Base-by-base conservation (phyloP, 2,329 filamentous ascomycete species). In the Neonectria coccinea region DNA sequence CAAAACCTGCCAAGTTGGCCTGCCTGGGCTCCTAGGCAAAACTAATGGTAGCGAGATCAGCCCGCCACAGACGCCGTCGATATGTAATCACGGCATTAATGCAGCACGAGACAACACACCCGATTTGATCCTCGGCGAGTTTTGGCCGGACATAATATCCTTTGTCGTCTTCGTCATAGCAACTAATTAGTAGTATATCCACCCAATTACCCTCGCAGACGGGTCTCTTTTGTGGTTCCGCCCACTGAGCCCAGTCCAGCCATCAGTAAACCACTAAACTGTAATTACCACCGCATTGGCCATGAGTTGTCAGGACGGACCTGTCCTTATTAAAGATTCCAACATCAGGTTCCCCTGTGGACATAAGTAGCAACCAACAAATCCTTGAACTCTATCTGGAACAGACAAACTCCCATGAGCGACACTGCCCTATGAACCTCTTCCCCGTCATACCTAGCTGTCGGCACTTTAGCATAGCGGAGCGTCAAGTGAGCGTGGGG, bases 31-130 rank as follows among this genome's bases (percentile, higher is more conserved):
- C 14, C 36, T 12, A 39, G 16, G 36, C 14, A 16, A 39, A 39
- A 39, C 36, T 39, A 39, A 39, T 39, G 36, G 36, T 39, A 27
- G 25, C 22, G 25, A 48, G 47, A 39, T n/a, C 47, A 50, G 47
- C 25, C 45, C 45, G 45, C 25, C 45, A 29, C 25, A 50, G 29
- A 36, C 33, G 33, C 33, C 14, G 33, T 14, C 14, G 6, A 36
- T 36, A 36, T 36, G 33, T 39, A 39, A 53, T 53, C 51, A 53
- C 51, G 51, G 22, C 48, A 51, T 36, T 29, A 6, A 18, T 51
- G 48, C 48, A 33, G 45, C 45, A n/a, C 31, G 51, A 54, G 33
- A 41, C 51, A 20, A 18, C 47, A 18, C 47, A 20, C 27, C 29
- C 47, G 4, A n/a, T 42, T 20, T 42, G 39, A 18, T 42, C 12